These are phyloP conservation scores for Cordyceps fumosorosea DNA, from an alignment of 2,329 filamentous ascomycete species.

Conservation along the genomic window DNA sequence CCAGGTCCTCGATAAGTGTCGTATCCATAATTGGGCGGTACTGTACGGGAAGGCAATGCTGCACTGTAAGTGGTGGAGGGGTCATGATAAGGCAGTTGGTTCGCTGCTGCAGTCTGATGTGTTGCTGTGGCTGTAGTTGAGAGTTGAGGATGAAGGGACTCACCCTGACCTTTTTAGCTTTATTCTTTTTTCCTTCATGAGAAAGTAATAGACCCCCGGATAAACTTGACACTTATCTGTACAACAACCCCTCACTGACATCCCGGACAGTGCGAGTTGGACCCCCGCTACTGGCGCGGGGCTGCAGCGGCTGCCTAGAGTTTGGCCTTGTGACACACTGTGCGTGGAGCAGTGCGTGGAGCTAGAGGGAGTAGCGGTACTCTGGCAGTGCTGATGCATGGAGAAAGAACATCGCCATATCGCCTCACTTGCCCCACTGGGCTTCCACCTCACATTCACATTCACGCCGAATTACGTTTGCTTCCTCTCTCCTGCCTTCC, in stretches of 20 bases:
- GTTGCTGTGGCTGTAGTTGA: not conserved
- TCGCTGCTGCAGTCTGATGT: not conserved
- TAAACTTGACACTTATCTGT: not conserved
- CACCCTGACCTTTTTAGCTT: too few species aligned
- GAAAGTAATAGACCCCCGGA: too few species aligned
- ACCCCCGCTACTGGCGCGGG: not conserved
- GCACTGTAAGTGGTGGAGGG: not conserved
- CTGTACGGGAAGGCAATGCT: not conserved
- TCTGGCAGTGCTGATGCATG: not conserved
- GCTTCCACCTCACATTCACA: constrained; percentile 21
- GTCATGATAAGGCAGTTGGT: not conserved
- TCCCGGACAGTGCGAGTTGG: not conserved
- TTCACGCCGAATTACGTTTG: constrained; percentile 12
- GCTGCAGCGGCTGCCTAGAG: constrained; percentile 5
- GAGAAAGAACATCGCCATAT: not conserved
- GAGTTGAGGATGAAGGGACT: too few species aligned
- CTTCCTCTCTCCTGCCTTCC: constrained; percentile 12
- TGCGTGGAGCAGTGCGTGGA: not conserved
- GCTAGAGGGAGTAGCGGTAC: too few species aligned
- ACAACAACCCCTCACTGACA: not conserved
- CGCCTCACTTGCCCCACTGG: constrained; percentile 24
- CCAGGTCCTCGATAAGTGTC: constrained; percentile 6
- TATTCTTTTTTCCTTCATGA: too few species aligned
- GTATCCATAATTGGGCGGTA: constrained; percentile 1
- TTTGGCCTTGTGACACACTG: constrained; percentile 11